Evolutionary conservation across 148 eudicot genomes (phyloP).

Genomic region (Diospyros kaki): DNA sequence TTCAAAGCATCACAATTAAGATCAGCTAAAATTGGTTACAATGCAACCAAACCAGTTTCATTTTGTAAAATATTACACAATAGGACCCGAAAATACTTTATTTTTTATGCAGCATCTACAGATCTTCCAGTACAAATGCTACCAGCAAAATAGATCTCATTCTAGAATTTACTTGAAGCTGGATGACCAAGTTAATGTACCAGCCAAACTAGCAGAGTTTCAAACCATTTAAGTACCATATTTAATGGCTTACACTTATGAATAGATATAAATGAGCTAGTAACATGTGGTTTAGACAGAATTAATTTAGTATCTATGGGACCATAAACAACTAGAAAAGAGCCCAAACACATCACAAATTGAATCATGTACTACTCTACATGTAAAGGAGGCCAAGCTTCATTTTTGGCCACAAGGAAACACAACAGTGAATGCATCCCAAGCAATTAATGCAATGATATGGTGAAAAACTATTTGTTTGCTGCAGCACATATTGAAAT

Average conservation of each 20-base stretch:
- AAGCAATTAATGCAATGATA: too few species aligned
- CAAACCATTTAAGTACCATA: not conserved
- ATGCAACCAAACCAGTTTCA: not conserved
- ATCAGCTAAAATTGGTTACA: slow-evolving; percentile 11
- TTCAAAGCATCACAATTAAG: slow-evolving; percentile 29
- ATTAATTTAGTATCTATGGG: not conserved
- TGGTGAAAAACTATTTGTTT: not conserved
- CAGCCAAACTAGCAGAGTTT: not conserved
- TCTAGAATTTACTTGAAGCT: not conserved
- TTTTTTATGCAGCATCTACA: not conserved
- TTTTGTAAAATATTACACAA: not conserved
- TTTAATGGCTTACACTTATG: not conserved
- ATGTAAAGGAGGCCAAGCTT: not conserved
- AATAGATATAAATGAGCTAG: not conserved
- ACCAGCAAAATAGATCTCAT: not conserved
- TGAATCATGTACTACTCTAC: not conserved
- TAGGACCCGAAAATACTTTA: not conserved
- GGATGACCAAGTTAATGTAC: not conserved
- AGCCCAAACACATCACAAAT: not conserved
- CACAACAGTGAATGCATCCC: too few species aligned
- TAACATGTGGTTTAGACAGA: too few species aligned
- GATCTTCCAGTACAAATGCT: not conserved
- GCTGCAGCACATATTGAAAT: not conserved
- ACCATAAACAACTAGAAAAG: not conserved
- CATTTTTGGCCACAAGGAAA: not conserved